Base-by-base conservation (phyloP, 2,329 filamentous ascomycete genomes). In the Aspergillus japonicus region DNA sequence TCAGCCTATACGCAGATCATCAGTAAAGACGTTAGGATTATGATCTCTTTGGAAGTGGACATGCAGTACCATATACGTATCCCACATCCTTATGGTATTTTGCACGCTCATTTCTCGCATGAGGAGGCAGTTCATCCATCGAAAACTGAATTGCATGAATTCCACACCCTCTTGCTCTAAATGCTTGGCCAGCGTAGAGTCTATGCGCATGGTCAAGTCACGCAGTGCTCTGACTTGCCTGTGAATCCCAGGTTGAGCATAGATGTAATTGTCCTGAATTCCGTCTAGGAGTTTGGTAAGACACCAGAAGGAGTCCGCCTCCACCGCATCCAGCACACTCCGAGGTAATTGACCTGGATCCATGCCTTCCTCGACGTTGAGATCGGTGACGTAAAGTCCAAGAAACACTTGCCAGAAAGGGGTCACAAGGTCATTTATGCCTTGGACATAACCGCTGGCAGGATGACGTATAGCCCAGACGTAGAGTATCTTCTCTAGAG, bases 31-130 rank as follows among this genome's bases (percentile, higher is more conserved):
- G 33, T 47, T n/a, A 31, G n/a, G 26, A 21, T 14, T 31, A 31
- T 24, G 2, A 52, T 12, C 31, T 21, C 14, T 24, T 31, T 23
- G 39, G 33, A 29, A 19, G 4, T 19, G 19, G 54, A 26, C 24
- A 29, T 52, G 31, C 44, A 54, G 78, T 81, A 97, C 94, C 80
- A 99, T 85, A 79, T 99, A 99, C 26, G 95, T 99, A 77, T 99
- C 95, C 95, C 95, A 99, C 95, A 99, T 99, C 68, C 95, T 85
- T 64, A 99, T 96, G 0, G 92, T 97, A 74, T 97, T 98, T 75
- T 89, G 91, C 59, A 99, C 94, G 73, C 90, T 96, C 65, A 99
- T 90, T 78, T 99, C 95, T 64, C 95, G 86, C 95, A 99, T 99
- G 65, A 99, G 82, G 55, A 99, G 85, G 75, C 95, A 99, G 71